Evolutionary conservation across 306 rosid species (phyloP).

Genomic region (Begonia loranthoides): DNA sequence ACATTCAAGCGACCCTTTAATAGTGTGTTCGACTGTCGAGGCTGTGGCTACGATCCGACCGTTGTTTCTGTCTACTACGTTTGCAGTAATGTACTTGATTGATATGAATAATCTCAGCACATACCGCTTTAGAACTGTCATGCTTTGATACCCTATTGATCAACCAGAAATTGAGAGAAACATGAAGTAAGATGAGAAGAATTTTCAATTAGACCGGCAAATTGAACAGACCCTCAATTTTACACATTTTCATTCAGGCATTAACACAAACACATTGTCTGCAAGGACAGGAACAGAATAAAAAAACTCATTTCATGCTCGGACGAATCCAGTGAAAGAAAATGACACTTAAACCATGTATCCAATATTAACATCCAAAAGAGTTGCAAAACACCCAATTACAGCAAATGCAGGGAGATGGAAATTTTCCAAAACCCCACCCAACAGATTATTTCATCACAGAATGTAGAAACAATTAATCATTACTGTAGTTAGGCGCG

Average conservation of each 20-base stretch:
- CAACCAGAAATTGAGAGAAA: slow-evolving; percentile 9
- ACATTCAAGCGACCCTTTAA: slow-evolving; percentile 75
- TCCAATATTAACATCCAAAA: too few relatives aligned
- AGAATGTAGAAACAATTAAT: too few relatives aligned
- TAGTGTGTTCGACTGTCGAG: slow-evolving; percentile 61
- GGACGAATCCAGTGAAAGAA: too few relatives aligned
- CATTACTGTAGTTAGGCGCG: too few relatives aligned
- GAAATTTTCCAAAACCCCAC: too few relatives aligned
- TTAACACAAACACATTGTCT: background rate
- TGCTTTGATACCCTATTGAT: slow-evolving; percentile 14
- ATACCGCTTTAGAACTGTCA: slow-evolving; percentile 60
- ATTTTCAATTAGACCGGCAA: background rate
- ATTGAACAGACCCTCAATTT: background rate
- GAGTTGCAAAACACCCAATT: too few relatives aligned
- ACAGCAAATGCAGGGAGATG: too few relatives aligned
- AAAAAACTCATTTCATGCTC: too few relatives aligned
- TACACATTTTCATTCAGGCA: background rate
- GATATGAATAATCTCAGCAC: slow-evolving; percentile 82
- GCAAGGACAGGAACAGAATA: too few relatives aligned
- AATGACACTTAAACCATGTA: too few relatives aligned
- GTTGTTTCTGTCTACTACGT: slow-evolving; percentile 69
- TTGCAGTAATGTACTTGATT: slow-evolving; percentile 75
- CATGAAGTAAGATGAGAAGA: background rate
- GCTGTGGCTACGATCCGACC: slow-evolving; percentile 65
- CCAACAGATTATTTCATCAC: too few relatives aligned